These are phyloP conservation scores for Artomyces pyxidatus DNA, from an alignment of 768 basidiomycete species.

Conservation along the genomic window DNA sequence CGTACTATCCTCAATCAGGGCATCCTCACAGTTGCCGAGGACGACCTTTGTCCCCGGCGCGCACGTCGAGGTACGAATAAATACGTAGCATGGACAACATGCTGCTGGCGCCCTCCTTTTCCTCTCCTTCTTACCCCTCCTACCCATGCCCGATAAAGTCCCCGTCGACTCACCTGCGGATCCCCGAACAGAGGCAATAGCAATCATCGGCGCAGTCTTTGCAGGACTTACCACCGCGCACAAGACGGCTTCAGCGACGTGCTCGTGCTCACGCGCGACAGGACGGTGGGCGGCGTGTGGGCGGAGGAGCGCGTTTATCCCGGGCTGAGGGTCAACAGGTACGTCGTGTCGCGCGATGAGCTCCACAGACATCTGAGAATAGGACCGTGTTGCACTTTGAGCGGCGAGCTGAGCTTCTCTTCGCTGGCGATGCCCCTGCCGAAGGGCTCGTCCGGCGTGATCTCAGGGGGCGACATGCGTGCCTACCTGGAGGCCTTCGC, in stretches of 20 bases:
- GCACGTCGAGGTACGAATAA: too few relatives aligned
- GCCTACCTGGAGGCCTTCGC: slow-evolving; percentile 51
- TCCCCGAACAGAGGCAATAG: slow-evolving; percentile 18
- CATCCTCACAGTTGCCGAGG: too few relatives aligned
- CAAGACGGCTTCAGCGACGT: slow-evolving; percentile 50
- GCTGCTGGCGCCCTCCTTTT: too few relatives aligned
- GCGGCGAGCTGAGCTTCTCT: slow-evolving; percentile 58
- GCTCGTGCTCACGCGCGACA: slow-evolving; percentile 47
- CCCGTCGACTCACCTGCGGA: too few relatives aligned
- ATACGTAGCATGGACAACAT: too few relatives aligned
- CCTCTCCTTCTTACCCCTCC: too few relatives aligned
- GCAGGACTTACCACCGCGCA: slow-evolving; percentile 55
- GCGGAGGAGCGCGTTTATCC: slow-evolving; percentile 47
- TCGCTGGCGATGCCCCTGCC: slow-evolving; percentile 39
- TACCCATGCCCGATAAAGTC: too few relatives aligned
- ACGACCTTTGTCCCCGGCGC: too few relatives aligned
- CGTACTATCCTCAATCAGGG: too few relatives aligned
- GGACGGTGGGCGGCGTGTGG: slow-evolving; percentile 53
- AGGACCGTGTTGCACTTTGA: slow-evolving; percentile 29
- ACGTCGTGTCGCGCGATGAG: slow-evolving; percentile 19
- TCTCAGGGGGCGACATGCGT: slow-evolving; percentile 44
- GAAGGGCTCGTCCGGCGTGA: slow-evolving; percentile 36
- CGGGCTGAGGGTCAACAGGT: slow-evolving; percentile 57
- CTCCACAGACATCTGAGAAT: neutral
- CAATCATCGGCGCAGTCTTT: slow-evolving; percentile 50